Conservation (phyloP, 2,329 filamentous ascomycete species). For the Cercospora sp. region DNA sequence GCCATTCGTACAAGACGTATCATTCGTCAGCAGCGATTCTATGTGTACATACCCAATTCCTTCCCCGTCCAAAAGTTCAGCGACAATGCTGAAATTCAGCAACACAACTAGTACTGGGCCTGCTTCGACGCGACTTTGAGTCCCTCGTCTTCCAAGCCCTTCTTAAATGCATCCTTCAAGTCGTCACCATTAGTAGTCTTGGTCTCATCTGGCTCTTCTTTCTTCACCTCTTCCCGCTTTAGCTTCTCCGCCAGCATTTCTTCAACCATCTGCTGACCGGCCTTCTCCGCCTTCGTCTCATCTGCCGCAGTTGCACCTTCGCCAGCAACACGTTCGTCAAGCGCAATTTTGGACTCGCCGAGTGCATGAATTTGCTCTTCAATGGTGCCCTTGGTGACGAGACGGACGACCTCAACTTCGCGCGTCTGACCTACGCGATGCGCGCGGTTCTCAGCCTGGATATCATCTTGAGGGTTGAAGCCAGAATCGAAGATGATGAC, state of each 20-base stretch:
- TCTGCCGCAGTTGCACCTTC: conserved; percentile 48
- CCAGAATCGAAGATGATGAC: conserved; percentile 95
- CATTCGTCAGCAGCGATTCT: background rate
- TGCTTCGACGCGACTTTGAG: conserved; percentile 40
- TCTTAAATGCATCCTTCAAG: conserved; percentile 45
- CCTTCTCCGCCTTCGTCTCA: conserved; percentile 48
- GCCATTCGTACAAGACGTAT: conserved; percentile 1
- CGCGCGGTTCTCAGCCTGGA: conserved; percentile 96
- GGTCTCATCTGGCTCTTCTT: conserved; percentile 17
- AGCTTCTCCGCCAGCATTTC: conserved; percentile 48
- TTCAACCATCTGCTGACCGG: conserved; percentile 38
- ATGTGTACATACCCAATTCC: conserved; percentile 2
- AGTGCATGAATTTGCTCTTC: conserved; percentile 92
- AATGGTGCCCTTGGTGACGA: conserved; percentile 79
- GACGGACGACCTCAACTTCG: conserved; percentile 83
- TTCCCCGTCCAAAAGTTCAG: background rate
- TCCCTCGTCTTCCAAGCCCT: conserved; percentile 45
- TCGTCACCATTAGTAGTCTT: conserved; percentile 31
- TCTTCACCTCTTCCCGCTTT: conserved; percentile 25
- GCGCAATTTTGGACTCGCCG: conserved; percentile 86
- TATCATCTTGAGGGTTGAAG: conserved; percentile 97
- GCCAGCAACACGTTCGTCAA: conserved; percentile 73
- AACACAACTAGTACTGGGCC: conserved; percentile 23
- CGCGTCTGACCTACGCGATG: conserved; percentile 90
- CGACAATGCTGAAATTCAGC: background rate